phyloP scores from a whole-genome alignment of 768 basidiomycete species.

The Mrakia gelida region DNA sequence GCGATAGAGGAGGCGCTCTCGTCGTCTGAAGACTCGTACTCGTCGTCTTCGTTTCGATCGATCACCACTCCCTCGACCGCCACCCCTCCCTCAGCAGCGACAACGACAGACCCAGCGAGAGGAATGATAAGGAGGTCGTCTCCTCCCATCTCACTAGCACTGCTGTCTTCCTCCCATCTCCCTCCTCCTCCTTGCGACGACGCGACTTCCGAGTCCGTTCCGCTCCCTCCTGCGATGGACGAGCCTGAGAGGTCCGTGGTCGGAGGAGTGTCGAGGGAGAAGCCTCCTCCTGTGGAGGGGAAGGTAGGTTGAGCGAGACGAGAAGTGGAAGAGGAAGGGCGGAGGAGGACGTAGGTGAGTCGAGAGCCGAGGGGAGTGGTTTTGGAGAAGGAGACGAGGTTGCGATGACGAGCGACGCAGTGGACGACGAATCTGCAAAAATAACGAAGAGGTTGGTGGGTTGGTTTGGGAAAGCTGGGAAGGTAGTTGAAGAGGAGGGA shows the following conservation, averaged over 20 bases:
- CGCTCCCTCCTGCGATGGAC: slow-evolving; percentile 3
- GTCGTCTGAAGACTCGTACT: slow-evolving; percentile 29
- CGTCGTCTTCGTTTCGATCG: slow-evolving; percentile 14
- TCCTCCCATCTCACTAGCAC: slow-evolving; percentile 8
- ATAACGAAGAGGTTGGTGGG: background rate
- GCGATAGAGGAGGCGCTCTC: slow-evolving; percentile 26
- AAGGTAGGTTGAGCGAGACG: background rate
- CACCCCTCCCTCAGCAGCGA: background rate
- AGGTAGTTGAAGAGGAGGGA: background rate
- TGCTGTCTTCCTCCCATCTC: background rate
- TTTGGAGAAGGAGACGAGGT: slow-evolving; percentile 32
- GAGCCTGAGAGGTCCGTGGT: slow-evolving; percentile 27
- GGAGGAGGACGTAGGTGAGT: slow-evolving; percentile 31
- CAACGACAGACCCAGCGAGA: background rate
- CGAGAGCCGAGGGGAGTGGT: slow-evolving; percentile 19
- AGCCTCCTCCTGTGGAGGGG: background rate
- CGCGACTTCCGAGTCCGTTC: slow-evolving; percentile 22
- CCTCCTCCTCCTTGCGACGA: background rate
- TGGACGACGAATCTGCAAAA: slow-evolving; percentile 28
- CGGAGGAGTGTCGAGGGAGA: slow-evolving; percentile 30
- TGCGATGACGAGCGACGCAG: slow-evolving; percentile 29
- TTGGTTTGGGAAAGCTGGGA: background rate
- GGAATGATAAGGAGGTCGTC: background rate
- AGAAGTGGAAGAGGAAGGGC: background rate
- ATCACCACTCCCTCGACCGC: background rate